A percentile compares a stretch with the other conserved stretches of the same genome.
Conservation (phyloP, 768 basidiomycete genomes). For the Lactarius hatsudake region DNA sequence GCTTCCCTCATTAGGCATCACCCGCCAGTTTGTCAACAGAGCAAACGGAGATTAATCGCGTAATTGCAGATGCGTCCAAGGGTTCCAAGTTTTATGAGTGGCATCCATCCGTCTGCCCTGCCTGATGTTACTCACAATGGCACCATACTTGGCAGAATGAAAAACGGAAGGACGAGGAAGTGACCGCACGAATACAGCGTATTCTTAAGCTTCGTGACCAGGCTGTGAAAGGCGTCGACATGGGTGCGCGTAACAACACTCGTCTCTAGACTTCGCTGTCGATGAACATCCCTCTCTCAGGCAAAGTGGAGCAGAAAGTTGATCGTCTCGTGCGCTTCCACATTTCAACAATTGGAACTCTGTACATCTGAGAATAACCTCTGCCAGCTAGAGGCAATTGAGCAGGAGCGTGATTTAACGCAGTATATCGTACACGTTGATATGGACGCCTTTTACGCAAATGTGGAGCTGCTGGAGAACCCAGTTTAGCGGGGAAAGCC, state of each 20-base stretch:
- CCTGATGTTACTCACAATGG: not conserved
- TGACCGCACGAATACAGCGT: conserved; percentile 71
- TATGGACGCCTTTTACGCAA: conserved; percentile 92
- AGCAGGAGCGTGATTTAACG: conserved; percentile 70
- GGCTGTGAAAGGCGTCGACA: conserved; percentile 50
- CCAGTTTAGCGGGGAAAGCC: conserved; percentile 64
- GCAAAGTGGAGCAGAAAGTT: conserved; percentile 57
- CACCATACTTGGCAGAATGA: conserved; percentile 57
- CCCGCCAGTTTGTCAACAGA: conserved; percentile 60
- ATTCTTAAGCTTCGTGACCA: conserved; percentile 67
- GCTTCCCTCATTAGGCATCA: conserved; percentile 6
- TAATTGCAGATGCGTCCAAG: conserved; percentile 88
- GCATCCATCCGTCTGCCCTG: conserved; percentile 25
- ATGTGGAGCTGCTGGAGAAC: conserved; percentile 71
- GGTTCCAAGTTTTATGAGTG: conserved; percentile 92
- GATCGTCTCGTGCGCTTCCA: conserved; percentile 62
- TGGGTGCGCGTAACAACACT: conserved; percentile 42
- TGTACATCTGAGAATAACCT: conserved; percentile 8
- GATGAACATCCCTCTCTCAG: conserved; percentile 34
- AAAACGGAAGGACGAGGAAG: conserved; percentile 82
- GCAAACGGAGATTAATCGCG: conserved; percentile 79
- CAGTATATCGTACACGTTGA: conserved; percentile 92
- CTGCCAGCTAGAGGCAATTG: conserved; percentile 63
- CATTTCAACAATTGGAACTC: not conserved
- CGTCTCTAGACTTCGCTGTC: not conserved